Evolutionary conservation across 768 basidiomycete genomes (phyloP), one percentile per base, ranked within the genome.

Genomic region (Lactifluus subvellereus): DNA sequence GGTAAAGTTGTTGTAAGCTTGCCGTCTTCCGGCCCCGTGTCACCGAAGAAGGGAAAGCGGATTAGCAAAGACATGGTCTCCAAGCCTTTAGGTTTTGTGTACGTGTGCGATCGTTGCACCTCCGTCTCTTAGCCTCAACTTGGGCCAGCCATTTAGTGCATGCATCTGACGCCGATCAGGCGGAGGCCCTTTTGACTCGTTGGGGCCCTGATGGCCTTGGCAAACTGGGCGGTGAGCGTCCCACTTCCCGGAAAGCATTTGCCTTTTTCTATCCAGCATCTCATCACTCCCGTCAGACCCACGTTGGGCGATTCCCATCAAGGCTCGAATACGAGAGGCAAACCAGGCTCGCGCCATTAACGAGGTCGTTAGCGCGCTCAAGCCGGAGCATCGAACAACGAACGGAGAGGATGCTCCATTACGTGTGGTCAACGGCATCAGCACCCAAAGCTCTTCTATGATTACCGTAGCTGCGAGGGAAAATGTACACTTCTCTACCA

Each of bases 51-150:
- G 75, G 80, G 78, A 45, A 82, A 83, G 67, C 78, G 84, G 68
- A 84, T 94, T 70, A 89, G 83, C 76, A 94, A 94, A 73, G 90
- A 92, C 69, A 93, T 93, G 88, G 87, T 95, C 5, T 91, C 90
- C 16, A 82, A 77, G 60, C 93, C 93, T 6, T 89, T 81, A 22
- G 87, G 84, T 67, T 94, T 94, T 72, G 80, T 90, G 91, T 95
- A 79, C 74, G 90, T 84, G 54, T 67, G 61, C 54, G 58, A 59
- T 49, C 57, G 40, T 47, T 57, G 49, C 57, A 20, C 60, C 59
- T 64, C 68, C 67, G 53, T 58, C 47, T 61, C 42, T 54, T 61
- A 43, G 61, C 30, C 60, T 43, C 43, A 62, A 64, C 69, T 70
- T 64, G 69, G 72, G 59, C 56, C 71, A 94, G 92, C 57, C 93